Base-by-base conservation (phyloP, 441 rosid species). In the Daphne laureola region DNA sequence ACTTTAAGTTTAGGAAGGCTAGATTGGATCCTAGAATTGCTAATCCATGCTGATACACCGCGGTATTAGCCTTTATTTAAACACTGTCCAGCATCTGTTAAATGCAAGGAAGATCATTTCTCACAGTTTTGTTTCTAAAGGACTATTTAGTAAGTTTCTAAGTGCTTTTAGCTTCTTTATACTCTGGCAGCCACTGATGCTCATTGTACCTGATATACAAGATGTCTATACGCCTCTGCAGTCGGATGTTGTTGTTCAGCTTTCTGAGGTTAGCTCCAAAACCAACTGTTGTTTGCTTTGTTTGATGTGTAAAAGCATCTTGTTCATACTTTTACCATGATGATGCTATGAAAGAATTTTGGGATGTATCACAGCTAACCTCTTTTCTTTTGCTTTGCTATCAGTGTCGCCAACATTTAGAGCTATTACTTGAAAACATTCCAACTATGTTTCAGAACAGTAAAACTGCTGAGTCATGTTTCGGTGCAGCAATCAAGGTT, bases 401-500 rank as follows among this genome's bases (percentile, higher is more conserved):
- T 44, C 68, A 91, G 99, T 94, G 98, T 64, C 94, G 95, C 62
- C 92, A 86, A 67, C 99, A 91, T 75, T 68, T 95, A 67, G 98
- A 88, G 83, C 80, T 81, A 51, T 72, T 94, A 74, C 82, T 94
- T 69, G 99, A 94, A 70, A 90, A 82, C 68, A 94, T 90, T 71
- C 99, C 99, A 21, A 70, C 80, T 27, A 87, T 87, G 96, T 94
- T 94, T 74, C 82, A 81, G 73, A 81, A 73, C 69, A 86, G 75
- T 74, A 82, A 64, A 81, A 86, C 76, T 55, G 87, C 95, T 41
- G 99, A 90, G 75, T 94, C 99, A 54, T 89, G 98, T 62, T 94
- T 94, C 74, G 92, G 96, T 73, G 96, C 98, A 57, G 98, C 96
- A 61, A 78, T 87, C 61, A 84, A 86, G 98, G 99, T 87, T 76